phyloP scores from a whole-genome alignment of 1,139 yeast species.

The Candida glucosophila region DNA sequence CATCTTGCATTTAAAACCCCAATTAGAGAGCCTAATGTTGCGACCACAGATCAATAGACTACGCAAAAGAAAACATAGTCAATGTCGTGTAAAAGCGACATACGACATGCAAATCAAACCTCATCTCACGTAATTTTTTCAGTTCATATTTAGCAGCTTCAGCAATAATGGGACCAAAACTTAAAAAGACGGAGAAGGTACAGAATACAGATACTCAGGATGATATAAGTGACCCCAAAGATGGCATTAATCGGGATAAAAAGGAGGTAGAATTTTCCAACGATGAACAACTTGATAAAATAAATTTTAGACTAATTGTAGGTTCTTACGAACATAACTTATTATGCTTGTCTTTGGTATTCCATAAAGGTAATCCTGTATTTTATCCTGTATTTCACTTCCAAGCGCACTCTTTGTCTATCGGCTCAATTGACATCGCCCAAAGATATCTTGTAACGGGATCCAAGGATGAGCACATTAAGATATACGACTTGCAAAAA shows the following conservation, averaged over 20 bases:
- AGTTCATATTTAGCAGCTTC: too few relatives aligned
- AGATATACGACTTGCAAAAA: slow-evolving; percentile 88
- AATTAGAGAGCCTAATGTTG: too few relatives aligned
- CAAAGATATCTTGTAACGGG: slow-evolving; percentile 88
- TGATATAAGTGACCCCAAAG: too few relatives aligned
- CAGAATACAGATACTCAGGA: too few relatives aligned
- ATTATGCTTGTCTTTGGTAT: slow-evolving; percentile 67
- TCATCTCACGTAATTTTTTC: too few relatives aligned
- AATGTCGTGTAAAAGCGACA: too few relatives aligned
- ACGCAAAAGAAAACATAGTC: too few relatives aligned
- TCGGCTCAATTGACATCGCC: slow-evolving; percentile 76
- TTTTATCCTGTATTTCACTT: slow-evolving; percentile 94
- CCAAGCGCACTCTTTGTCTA: slow-evolving; percentile 86
- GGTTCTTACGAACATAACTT: slow-evolving; percentile 96
- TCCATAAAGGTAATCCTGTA: slow-evolving; percentile 35
- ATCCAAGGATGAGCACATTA: slow-evolving; percentile 90
- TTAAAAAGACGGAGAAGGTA: too few relatives aligned
- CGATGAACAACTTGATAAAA: slow-evolving; percentile 3
- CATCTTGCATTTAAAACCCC: slow-evolving; percentile 14
- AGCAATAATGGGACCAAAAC: too few relatives aligned
- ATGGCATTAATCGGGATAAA: too few relatives aligned
- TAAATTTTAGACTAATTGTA: slow-evolving; percentile 68
- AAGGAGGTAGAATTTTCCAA: background rate
- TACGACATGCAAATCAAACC: too few relatives aligned
- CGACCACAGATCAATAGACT: too few relatives aligned